Conservation (phyloP, 2,329 filamentous ascomycete species). For the Aspergillus nomiae region DNA sequence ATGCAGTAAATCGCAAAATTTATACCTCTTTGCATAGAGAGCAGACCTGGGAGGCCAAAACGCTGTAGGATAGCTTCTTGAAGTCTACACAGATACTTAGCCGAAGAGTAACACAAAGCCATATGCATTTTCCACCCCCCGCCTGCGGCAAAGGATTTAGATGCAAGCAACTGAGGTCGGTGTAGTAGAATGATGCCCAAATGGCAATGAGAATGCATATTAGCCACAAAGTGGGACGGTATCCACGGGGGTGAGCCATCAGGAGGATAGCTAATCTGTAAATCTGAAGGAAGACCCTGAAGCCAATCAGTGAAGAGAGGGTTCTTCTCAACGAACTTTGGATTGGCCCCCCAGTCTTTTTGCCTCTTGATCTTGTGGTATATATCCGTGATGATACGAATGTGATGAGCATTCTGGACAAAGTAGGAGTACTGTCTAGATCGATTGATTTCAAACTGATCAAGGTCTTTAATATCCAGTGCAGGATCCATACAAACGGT, state of each 20-base stretch:
- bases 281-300: slow-evolving; percentile 73
- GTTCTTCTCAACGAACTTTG: slow-evolving; percentile 78
- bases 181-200: slow-evolving; percentile 84
- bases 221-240: slow-evolving; percentile 82
- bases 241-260: slow-evolving; percentile 83
- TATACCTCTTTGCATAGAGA: slow-evolving; percentile 91
- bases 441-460: slow-evolving; percentile 74
- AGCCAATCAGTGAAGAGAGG: slow-evolving; percentile 76
- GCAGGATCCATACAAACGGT: slow-evolving; percentile 74
- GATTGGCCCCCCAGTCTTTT: slow-evolving; percentile 84
- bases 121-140: slow-evolving; percentile 87
- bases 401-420: slow-evolving; percentile 73
- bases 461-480: slow-evolving; percentile 64
- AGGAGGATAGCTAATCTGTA: slow-evolving; percentile 74
- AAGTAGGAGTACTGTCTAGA: slow-evolving; percentile 84
- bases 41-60: slow-evolving; percentile 76
- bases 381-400: slow-evolving; percentile 73
- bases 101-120: slow-evolving; percentile 79
- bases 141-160: slow-evolving; percentile 70
- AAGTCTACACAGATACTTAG: slow-evolving; percentile 80
- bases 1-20: slow-evolving; percentile 95
- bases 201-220: slow-evolving; percentile 87
- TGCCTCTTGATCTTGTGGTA: slow-evolving; percentile 74
- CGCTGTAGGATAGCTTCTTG: slow-evolving; percentile 79
- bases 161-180: slow-evolving; percentile 78